Evolutionary conservation across 371 early-diverging fungal genomes (phyloP).

Genomic region (Syncephalastrum racemosum): DNA sequence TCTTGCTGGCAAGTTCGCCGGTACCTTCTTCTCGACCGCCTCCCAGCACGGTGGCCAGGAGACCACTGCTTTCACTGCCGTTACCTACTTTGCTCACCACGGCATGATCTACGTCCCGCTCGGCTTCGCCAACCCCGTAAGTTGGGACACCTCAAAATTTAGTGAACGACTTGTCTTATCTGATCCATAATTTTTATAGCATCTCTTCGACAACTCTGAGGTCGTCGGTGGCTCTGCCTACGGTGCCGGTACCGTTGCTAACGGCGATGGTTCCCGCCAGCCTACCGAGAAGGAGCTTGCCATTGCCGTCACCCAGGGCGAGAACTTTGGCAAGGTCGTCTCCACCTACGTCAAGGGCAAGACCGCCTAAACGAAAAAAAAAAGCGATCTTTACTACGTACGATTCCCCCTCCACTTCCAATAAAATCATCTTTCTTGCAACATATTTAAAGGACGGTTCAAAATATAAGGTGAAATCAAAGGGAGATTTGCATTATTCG

Average conservation of each 20-base stretch:
- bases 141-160: background rate
- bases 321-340: slow-evolving; percentile 19
- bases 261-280: slow-evolving; percentile 44
- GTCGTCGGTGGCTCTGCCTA: slow-evolving; percentile 57
- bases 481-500: no score
- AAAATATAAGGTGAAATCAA: no score
- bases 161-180: background rate
- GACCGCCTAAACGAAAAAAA: background rate
- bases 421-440: no score
- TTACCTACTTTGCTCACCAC: slow-evolving; percentile 69
- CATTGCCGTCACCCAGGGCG: slow-evolving; percentile 53
- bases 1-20: slow-evolving; percentile 66
- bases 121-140: slow-evolving; percentile 43
- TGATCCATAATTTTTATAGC: background rate
- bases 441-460: no score
- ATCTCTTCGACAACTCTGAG: slow-evolving; percentile 20
- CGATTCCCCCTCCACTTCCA: no score
- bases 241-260: slow-evolving; percentile 31
- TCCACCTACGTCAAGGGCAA: slow-evolving; percentile 13
- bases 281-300: slow-evolving; percentile 61
- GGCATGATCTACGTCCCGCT: slow-evolving; percentile 74
- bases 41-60: slow-evolving; percentile 74
- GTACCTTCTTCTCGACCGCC: slow-evolving; percentile 68
- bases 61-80: slow-evolving; percentile 57
- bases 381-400: no score